Conservation (phyloP, 805 yeast species). For the Candida tibetensis region DNA sequence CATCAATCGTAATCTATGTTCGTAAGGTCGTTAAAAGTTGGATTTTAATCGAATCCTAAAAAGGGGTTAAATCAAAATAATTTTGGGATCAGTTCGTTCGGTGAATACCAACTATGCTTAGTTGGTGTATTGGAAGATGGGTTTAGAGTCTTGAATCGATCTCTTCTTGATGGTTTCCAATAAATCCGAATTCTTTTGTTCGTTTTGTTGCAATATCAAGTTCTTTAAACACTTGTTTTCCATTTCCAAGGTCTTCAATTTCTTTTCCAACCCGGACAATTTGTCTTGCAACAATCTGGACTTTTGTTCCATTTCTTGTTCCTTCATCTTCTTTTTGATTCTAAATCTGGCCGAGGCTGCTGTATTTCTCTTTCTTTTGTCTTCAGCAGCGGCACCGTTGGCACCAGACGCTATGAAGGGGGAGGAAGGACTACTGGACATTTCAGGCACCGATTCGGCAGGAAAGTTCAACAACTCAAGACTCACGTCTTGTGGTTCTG, state of each 20-base stretch:
- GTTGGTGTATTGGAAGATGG: conserved; percentile 31
- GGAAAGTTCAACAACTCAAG: conserved; percentile 9
- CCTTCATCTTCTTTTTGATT: conserved; percentile 85
- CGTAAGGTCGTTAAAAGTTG: conserved; percentile 36
- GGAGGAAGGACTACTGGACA: neutral
- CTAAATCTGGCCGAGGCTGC: conserved; percentile 95
- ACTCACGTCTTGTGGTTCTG: conserved; percentile 6
- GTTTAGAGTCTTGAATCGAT: conserved; percentile 18
- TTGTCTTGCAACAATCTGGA: conserved; percentile 70
- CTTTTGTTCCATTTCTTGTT: conserved; percentile 82
- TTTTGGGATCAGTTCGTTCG: too few relatives aligned
- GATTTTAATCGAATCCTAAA: conserved; percentile 27
- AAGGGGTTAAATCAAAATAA: neutral
- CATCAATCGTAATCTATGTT: conserved; percentile 16
- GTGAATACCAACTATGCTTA: conserved; percentile 13
- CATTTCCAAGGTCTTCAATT: conserved; percentile 84
- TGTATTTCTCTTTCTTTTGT: conserved; percentile 83
- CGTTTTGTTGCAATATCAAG: conserved; percentile 76
- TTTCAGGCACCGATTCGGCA: neutral
- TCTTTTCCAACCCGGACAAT: conserved; percentile 63
- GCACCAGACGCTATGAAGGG: neutral
- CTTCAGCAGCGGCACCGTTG: conserved; percentile 44
- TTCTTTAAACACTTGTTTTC: conserved; percentile 84
- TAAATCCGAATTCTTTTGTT: conserved; percentile 26
- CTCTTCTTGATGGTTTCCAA: conserved; percentile 28